Evolutionary conservation across 176 grass and related monocot species (phyloP).

Genomic region (Chloris gayana): DNA sequence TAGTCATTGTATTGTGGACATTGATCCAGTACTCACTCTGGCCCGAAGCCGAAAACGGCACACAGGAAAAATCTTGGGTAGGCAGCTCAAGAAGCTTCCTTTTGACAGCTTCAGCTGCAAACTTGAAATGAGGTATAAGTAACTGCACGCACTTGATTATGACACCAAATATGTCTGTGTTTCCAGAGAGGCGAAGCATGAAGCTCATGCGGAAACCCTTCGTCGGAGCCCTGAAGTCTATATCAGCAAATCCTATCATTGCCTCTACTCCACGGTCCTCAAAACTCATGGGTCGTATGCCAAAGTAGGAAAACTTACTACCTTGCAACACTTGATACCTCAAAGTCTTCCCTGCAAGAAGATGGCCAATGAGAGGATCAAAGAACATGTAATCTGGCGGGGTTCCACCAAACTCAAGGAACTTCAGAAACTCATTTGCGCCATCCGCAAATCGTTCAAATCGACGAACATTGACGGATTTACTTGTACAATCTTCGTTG

Average conservation of each 20-base stretch:
- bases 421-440: slow-evolving; percentile 16
- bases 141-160: slow-evolving; percentile 4
- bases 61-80: slow-evolving; percentile 30
- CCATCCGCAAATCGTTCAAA: slow-evolving; percentile 20
- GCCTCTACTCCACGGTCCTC: slow-evolving; percentile 24
- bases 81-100: slow-evolving; percentile 13
- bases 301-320: not conserved
- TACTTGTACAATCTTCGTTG: not conserved
- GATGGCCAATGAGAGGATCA: slow-evolving; percentile 28
- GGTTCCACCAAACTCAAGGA: not conserved
- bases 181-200: slow-evolving; percentile 25
- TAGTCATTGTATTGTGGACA: slow-evolving; percentile 17
- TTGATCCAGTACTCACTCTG: slow-evolving; percentile 17
- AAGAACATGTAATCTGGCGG: not conserved
- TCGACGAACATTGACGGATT: not conserved
- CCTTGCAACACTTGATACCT: not conserved
- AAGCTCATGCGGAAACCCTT: slow-evolving; percentile 5
- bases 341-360: slow-evolving; percentile 20
- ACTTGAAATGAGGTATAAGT: slow-evolving; percentile 1
- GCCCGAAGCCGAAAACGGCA: not conserved
- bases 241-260: not conserved
- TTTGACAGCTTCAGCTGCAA: not conserved
- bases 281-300: slow-evolving; percentile 4
- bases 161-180: slow-evolving; percentile 22
- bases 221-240: slow-evolving; percentile 1